Evolutionary conservation across 2,329 filamentous ascomycete genomes (phyloP), one percentile per base, ranked within the genome.

Genomic region (Penicillium sp.): DNA sequence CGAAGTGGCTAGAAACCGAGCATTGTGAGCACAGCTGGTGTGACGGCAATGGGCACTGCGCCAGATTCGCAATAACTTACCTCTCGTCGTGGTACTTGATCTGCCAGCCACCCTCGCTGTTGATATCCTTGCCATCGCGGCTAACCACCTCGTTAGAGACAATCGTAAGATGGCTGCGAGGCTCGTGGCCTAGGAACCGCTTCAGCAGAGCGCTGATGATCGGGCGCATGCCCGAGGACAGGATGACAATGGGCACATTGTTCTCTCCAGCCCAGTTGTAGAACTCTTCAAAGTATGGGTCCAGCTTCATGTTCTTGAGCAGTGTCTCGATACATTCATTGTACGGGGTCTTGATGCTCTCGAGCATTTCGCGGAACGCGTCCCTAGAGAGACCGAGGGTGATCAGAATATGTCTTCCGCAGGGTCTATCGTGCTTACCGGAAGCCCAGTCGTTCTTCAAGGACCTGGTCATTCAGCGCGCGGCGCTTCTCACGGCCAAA

Each of bases 161-260:
- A 60, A 98, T 93, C 68, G 93, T 83, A 62, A 97, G 84, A 60
- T 90, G 60, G 39, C 50, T 56, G 33, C 80, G 75, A 21, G 81
- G 79, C 53, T 85, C 83, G 19, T 85, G 81, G n/a, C 90, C 91
- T 3, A 97, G 75, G 35, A 94, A 76, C 54, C 86, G 81, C 48
- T 84, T 78, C 44, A 98, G 75, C 50, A 97, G 75, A 11, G 86
- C 87, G 46, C 83, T 80, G 64, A 98, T 96, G 56, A 97, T 80
- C 25, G 91, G 91, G 55, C 82, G 78, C 93, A 98, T 97, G 50
- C 93, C 93, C 30, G 86, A 87, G 48, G 86, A 93, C 21, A 98
- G 75, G 15, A 98, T 86, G 14, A 97, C 89, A 48, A 96, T 85
- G 17, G 93, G 93, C 10, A 97, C 81, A 63, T 94, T 90, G 69